These are phyloP conservation scores for Pseudoturritis turrita DNA, from an alignment of 345 rosid species.

Conservation along the genomic window DNA sequence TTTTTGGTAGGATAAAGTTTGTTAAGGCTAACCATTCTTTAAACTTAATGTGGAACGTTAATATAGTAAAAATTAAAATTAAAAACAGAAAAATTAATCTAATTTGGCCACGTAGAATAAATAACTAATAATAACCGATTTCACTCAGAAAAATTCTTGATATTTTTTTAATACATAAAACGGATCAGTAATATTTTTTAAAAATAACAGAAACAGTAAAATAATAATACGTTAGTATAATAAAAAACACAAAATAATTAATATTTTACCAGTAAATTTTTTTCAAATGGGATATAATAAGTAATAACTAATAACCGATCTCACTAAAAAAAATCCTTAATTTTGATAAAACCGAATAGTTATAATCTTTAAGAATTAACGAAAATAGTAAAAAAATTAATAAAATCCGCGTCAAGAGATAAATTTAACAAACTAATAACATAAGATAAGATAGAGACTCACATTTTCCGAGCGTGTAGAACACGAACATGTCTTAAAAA, in stretches of 20 bases:
- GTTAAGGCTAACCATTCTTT: slow-evolving; percentile 1
- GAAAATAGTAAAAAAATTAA: not conserved
- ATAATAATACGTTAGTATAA: too few relatives aligned
- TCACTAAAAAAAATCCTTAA: not conserved
- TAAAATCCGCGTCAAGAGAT: not conserved
- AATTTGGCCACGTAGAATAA: too few relatives aligned
- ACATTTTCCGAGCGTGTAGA: not conserved
- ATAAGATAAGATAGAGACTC: not conserved
- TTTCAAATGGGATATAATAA: too few relatives aligned
- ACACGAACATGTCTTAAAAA: not conserved
- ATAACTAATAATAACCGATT: too few relatives aligned
- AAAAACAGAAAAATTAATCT: not conserved
- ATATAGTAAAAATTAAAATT: not conserved
- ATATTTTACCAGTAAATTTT: too few relatives aligned
- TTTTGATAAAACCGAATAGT: not conserved
- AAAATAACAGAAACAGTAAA: too few relatives aligned
- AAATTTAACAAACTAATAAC: not conserved
- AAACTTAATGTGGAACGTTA: not conserved
- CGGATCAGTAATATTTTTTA: too few relatives aligned
- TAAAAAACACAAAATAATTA: too few relatives aligned
- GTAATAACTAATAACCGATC: not conserved
- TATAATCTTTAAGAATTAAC: not conserved
- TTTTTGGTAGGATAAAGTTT: not conserved
- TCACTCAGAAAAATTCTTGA: too few relatives aligned
- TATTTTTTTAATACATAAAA: too few relatives aligned